These are phyloP conservation scores for Colletotrichum viniferum DNA, from an alignment of 2,329 filamentous ascomycete species.

Conservation along the genomic window DNA sequence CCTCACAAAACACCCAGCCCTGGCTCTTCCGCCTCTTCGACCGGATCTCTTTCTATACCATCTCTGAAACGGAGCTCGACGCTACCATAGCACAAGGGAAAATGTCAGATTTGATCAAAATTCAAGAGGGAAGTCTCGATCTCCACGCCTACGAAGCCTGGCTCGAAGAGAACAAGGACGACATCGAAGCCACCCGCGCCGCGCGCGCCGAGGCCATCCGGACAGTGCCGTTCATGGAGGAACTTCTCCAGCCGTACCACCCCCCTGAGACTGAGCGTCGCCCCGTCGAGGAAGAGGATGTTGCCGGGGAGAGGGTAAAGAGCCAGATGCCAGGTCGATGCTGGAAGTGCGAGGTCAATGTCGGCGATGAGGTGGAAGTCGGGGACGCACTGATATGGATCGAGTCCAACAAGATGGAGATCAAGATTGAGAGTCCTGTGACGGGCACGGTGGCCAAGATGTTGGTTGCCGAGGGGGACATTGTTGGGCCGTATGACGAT, in stretches of 20 bases:
- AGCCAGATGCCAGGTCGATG: constrained; percentile 38
- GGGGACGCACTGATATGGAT: constrained; percentile 36
- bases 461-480: constrained; percentile 29
- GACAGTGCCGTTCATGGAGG: constrained; percentile 31
- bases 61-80: constrained; percentile 32
- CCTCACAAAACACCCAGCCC: constrained; percentile 5
- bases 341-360: constrained; percentile 34
- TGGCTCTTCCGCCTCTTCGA: constrained; percentile 38
- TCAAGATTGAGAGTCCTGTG: constrained; percentile 35
- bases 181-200: constrained; percentile 25
- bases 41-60: constrained; percentile 34
- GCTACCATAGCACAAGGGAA: constrained; percentile 14
- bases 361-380: constrained; percentile 27
- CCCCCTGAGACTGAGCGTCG: constrained; percentile 11
- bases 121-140: constrained; percentile 31
- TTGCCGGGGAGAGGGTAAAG: constrained; percentile 28
- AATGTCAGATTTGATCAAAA: constrained; percentile 26
- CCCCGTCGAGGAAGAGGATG: neutral
- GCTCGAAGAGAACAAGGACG: constrained; percentile 31
- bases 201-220: constrained; percentile 30
- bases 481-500: constrained; percentile 33
- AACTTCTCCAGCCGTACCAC: constrained; percentile 30
- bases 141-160: constrained; percentile 35
- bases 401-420: constrained; percentile 43
- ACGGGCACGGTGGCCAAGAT: constrained; percentile 29